Base-by-base conservation (phyloP, 75 land plant species). In the Chamaecyparis obtusa region DNA sequence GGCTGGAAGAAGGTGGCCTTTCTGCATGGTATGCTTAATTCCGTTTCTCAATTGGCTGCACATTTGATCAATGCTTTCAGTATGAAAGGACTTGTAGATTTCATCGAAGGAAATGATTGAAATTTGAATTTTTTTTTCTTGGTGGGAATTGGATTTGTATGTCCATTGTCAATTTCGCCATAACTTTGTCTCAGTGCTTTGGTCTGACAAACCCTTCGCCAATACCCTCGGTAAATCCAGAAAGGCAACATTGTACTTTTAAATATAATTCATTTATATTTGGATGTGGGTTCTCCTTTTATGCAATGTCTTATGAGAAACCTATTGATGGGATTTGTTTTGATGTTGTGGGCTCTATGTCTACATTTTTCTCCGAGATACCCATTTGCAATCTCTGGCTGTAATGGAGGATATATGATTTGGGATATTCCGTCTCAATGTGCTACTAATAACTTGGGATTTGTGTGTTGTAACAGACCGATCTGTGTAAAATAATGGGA, bases 401-500 rank as follows among this genome's bases (percentile, higher is more conserved):
- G 84, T 46, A 51, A 39, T 39, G 84, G 33, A n/a, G 11, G 56
- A 51, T 44, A 5, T 84, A 8, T 15, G 39, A 36, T 56, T 33
- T 46, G 13, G 49, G 41, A 14, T 46, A 8, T 83, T 46, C 27
- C 84, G 51, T 17, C 48, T 49, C 49, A 51, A 51, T 43, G 84
- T 43, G 27, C 49, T 37, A 32, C 84, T 83, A 2, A 83, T n/a
- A n/a, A 83, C 27, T n/a, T 27, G 30, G 3, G 49, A 35, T 83
- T 15, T 49, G 37, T 56, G 27, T 84, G 36, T 35, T 84, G 32
- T n/a, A 56, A 35, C 85, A 84, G 67, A 84, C 51, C 14, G 85
- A 84, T 83, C 84, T 78, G 44, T 41, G 81, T 43, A 81, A 24
- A n/a, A 81, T 15, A 41, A 44, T 44, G 83, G 85, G 67, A 54